Evolutionary conservation across 306 rosid species (phyloP), one percentile per base, ranked within the genome.

Genomic region (Quercus suber): DNA sequence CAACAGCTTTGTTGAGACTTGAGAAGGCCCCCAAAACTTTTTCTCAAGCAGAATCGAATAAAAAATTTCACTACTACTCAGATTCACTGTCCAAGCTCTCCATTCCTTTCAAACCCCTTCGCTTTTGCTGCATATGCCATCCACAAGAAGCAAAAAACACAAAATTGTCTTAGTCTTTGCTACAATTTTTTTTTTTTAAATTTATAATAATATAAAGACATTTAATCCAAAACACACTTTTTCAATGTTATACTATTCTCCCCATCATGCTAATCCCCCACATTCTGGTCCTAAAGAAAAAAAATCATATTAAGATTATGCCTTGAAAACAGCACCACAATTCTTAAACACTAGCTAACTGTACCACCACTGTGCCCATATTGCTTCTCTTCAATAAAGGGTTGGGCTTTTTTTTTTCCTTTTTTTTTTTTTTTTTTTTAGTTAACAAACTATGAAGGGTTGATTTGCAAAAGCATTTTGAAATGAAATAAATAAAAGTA

Each of bases 81-180:
- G 88, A 84, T 11, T 84, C 88, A 19, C 85, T 84, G 35, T 84
- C 88, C 80, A 84, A 10, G 82, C 73, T 80, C 79, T 87, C 91
- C 91, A 88, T 82, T 82, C 94, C 94, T 76, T 90, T 88, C 76
- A 90, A 82, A 6, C 92, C 94, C 78, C 91, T 85, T 81, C 87
- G 77, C 84, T 90, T 90, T 86, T 85, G 92, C 94, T 90, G 94
- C 90, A 77, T 49, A 72, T 78, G 13, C 73, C 78, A 81, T 35
- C 20, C 58, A 78, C 73, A 55, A 63, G 55, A 61, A 80, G 55
- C 55, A 79, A 71, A 52, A 67, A 43, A 27, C 67, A 59, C 2
- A 59, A 59, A 13, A 59, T 23, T 11, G 15, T 23, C 13, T 59
- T 21, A 59, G 67, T 58, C 64, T 21, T 21, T 7, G 14, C 64